Conservation (phyloP, 768 basidiomycete species). For the Lactifluus rugatus region DNA sequence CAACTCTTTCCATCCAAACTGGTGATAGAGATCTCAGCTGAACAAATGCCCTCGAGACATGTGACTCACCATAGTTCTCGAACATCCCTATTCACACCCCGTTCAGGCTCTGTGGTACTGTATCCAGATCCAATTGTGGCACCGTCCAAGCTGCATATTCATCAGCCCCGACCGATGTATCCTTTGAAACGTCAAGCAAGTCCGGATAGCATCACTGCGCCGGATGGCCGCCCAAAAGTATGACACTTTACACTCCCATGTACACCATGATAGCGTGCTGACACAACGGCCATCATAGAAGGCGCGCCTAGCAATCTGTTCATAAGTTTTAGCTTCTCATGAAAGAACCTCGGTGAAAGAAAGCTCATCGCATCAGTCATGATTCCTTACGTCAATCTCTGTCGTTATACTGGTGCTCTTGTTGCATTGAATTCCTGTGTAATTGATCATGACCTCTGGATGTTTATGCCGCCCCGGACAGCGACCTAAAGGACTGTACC, state of each 20-base stretch:
- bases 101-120: not conserved
- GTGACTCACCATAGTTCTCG: no score
- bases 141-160: not conserved
- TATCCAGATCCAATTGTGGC: not conserved
- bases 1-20: not conserved
- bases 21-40: not conserved
- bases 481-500: not conserved
- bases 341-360: not conserved
- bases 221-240: not conserved
- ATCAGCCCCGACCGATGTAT: not conserved
- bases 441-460: not conserved
- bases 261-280: not conserved
- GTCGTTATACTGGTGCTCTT: not conserved
- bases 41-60: not conserved
- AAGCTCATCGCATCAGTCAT: not conserved
- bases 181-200: slow-evolving; percentile 5
- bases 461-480: not conserved
- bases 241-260: not conserved
- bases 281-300: not conserved
- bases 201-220: not conserved
- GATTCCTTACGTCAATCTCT: not conserved
- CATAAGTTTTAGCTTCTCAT: not conserved
- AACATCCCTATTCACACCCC: not conserved
- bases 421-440: not conserved
- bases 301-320: not conserved